These are phyloP conservation scores for Solanum lignicaule DNA, from an alignment of 257 asterid species.

Conservation along the genomic window DNA sequence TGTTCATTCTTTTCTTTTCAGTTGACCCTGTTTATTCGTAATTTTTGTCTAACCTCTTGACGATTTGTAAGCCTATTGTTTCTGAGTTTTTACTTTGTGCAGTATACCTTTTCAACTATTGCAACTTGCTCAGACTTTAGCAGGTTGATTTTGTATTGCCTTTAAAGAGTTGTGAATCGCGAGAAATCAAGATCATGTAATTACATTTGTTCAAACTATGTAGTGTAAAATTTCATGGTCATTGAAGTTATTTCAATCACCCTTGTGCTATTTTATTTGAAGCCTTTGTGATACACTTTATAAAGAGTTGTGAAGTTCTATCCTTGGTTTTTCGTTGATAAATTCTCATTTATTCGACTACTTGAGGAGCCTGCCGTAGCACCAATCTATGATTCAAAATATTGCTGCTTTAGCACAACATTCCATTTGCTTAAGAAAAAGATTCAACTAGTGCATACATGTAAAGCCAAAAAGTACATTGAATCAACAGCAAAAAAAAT, in stretches of 20 bases:
- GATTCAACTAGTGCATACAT: neutral
- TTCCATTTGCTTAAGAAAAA: neutral
- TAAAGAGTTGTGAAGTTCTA: neutral
- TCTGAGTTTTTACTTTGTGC: slow-evolving; percentile 13
- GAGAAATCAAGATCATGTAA: neutral
- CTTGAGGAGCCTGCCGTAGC: neutral
- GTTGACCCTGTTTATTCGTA: slow-evolving; percentile 8
- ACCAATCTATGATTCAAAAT: neutral
- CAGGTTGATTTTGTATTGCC: slow-evolving; percentile 9
- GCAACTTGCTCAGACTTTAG: slow-evolving; percentile 9
- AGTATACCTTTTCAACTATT: slow-evolving; percentile 1
- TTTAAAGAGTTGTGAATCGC: neutral
- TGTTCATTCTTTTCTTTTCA: slow-evolving; percentile 13
- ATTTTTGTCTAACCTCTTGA: slow-evolving; percentile 9
- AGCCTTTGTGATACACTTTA: neutral
- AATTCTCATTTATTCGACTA: neutral
- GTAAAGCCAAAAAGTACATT: neutral
- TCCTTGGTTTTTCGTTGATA: neutral
- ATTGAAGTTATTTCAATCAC: neutral
- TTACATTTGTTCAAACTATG: neutral
- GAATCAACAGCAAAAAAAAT: neutral
- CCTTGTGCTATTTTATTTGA: neutral
- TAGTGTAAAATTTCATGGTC: neutral
- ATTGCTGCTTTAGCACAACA: neutral
- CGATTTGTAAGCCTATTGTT: slow-evolving; percentile 11